Evolutionary conservation across 2,329 filamentous ascomycete genomes (phyloP), one percentile per base, ranked within the genome.

Genomic region (Trichoderma oligosporum): DNA sequence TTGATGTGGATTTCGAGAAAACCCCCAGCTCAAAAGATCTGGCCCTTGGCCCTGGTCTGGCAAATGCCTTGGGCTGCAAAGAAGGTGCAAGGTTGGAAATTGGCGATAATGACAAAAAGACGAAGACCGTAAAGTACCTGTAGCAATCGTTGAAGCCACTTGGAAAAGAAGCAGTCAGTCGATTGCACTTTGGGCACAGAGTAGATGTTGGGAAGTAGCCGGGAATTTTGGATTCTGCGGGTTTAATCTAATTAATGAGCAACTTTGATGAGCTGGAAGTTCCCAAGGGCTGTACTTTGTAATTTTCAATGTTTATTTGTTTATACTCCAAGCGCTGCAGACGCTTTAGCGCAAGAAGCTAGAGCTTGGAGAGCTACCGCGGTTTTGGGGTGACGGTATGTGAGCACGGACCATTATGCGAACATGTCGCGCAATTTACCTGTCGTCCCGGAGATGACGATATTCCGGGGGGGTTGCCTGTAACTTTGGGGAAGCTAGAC

Each of bases 381-480:
- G 35, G 48, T 25, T 46, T 53, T 53, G 31, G 44, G 48, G 35
- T 18, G 18, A 25, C 36, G 61, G 66, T 54, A 65, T 61, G 61
- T 3, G 55, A 42, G 67, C 68, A 66, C 65, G 64, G 61, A 24
- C 63, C 68, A 44, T 25, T 3, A 7, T 0, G 7, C 52, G 64
- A 59, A 33, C 56, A 14, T 31, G 58, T 61, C 66, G 53, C 42
- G 24, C 22, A 46, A 39, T 57, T 58, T 42, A 16, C 45, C 61
- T 61, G 70, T 72, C 68, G 70, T 71, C 70, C 63, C 62, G 66
- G 69, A 63, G 65, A 72, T 70, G 66, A 66, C 65, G 63, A 64
- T 64, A 63, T 65, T 61, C 59, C 54, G 61, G 47, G 59, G 47
- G 56, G 45, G 56, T 46, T 55, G 48, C 46, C 46, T 31, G 51